These are phyloP conservation scores for Beauveria sp. DNA, from an alignment of 2,329 filamentous ascomycete genomes.

Conservation along the genomic window DNA sequence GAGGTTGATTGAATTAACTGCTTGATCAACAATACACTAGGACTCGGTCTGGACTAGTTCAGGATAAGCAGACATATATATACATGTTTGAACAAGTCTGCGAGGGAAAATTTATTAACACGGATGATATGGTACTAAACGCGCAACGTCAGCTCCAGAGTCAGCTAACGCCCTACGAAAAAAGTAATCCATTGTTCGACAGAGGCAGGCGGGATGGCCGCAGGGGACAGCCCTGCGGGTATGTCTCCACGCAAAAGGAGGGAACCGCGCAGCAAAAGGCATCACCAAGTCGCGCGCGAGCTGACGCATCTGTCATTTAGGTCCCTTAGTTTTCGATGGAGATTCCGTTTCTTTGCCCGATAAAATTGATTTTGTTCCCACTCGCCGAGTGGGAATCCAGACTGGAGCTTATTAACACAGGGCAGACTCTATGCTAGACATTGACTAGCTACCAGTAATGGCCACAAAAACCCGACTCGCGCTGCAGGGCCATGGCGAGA, in stretches of 20 bases:
- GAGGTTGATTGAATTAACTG: neutral
- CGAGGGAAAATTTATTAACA: neutral
- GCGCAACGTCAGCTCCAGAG: neutral
- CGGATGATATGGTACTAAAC: neutral
- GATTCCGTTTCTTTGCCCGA: neutral
- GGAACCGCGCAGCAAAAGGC: neutral
- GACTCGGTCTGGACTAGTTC: neutral
- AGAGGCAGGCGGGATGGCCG: constrained; percentile 9
- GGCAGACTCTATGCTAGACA: neutral
- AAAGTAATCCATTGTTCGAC: neutral
- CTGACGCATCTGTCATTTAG: neutral
- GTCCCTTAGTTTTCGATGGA: neutral
- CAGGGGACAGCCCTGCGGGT: neutral
- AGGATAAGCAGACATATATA: neutral
- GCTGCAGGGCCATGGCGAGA: neutral
- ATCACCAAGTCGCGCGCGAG: neutral
- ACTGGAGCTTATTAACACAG: neutral
- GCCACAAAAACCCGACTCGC: neutral
- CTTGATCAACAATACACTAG: neutral
- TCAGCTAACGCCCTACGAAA: neutral
- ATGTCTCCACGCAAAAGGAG: neutral
- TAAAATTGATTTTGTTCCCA: neutral
- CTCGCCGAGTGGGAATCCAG: neutral
- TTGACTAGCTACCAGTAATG: neutral
- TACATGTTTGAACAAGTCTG: neutral